Conservation (phyloP, 208 protist genomes). For the Leishmania gerbilli region DNA sequence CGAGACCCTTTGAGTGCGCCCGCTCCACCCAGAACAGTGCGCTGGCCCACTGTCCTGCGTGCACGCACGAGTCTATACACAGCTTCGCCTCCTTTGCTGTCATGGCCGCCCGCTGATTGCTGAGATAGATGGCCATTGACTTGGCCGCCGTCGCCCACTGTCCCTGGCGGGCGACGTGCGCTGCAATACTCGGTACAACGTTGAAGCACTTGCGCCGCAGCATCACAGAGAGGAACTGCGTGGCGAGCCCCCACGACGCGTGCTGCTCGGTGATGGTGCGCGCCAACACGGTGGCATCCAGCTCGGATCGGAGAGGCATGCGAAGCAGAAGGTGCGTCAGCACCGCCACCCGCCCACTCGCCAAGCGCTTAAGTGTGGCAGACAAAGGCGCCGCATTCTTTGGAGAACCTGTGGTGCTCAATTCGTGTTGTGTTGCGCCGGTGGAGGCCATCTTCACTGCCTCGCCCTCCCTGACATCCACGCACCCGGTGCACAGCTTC, state of each 20-base stretch:
- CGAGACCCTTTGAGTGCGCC: slow-evolving; percentile 40
- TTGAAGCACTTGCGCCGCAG: slow-evolving; percentile 51
- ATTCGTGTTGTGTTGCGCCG: not conserved
- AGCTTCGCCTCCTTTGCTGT: slow-evolving; percentile 43
- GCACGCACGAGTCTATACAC: slow-evolving; percentile 66
- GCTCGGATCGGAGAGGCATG: slow-evolving; percentile 31
- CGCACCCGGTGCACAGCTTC: slow-evolving; percentile 33
- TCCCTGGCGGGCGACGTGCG: slow-evolving; percentile 46
- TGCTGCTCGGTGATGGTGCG: slow-evolving; percentile 67
- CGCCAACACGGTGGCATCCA: slow-evolving; percentile 58
- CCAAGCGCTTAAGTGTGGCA: slow-evolving; percentile 9
- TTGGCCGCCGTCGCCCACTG: slow-evolving; percentile 50
- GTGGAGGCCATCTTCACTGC: not conserved
- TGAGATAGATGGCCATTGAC: slow-evolving; percentile 71
- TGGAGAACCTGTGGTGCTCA: not conserved
- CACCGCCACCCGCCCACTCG: not conserved
- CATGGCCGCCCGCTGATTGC: slow-evolving; percentile 50
- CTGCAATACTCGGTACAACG: slow-evolving; percentile 50
- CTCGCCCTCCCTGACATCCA: not conserved
- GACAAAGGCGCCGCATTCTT: not conserved
- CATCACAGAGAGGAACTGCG: slow-evolving; percentile 66
- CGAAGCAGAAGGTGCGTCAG: slow-evolving; percentile 20
- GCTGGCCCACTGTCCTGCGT: slow-evolving; percentile 65
- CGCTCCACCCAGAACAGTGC: slow-evolving; percentile 87
- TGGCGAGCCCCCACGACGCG: slow-evolving; percentile 52